These are phyloP conservation scores for Aspergillus sojae DNA, from an alignment of 2,329 filamentous ascomycete species.

Conservation along the genomic window DNA sequence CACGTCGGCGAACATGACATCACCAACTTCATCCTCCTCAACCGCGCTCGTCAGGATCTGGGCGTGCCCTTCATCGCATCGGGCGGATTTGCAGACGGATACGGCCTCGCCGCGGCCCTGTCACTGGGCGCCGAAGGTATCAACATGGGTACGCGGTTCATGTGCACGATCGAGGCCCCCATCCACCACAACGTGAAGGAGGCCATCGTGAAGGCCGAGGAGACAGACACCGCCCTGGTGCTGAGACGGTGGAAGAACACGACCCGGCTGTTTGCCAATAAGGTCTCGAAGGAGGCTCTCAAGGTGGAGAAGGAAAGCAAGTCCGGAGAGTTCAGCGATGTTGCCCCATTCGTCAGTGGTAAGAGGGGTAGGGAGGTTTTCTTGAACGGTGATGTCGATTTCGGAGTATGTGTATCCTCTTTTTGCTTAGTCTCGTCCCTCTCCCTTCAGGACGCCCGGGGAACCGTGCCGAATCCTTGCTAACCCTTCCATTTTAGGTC, in stretches of 20 bases:
- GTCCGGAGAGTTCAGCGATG: constrained; percentile 85
- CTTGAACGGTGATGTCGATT: constrained; percentile 85
- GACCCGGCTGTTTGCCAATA: constrained; percentile 83
- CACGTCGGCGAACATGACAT: constrained; percentile 58
- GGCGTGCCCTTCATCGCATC: constrained; percentile 91
- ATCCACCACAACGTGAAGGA: constrained; percentile 94
- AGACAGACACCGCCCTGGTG: constrained; percentile 88
- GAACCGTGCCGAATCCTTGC: constrained; percentile 5
- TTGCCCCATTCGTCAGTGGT: constrained; percentile 84
- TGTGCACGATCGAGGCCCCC: constrained; percentile 92
- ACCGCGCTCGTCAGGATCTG: constrained; percentile 79
- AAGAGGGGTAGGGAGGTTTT: constrained; percentile 91
- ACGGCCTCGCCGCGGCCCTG: constrained; percentile 88
- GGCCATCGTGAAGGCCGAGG: constrained; percentile 81
- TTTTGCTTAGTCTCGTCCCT: neutral
- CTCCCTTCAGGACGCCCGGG: constrained; percentile 15
- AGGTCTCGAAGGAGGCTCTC: constrained; percentile 77
- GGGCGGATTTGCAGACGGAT: constrained; percentile 91
- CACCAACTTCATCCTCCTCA: constrained; percentile 67
- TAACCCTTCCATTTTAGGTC: constrained; percentile 57
- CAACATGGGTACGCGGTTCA: constrained; percentile 98
- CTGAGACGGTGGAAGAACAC: constrained; percentile 94
- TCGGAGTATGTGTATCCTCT: constrained; percentile 68
- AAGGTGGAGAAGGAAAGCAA: constrained; percentile 81
- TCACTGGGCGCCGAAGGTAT: constrained; percentile 88